phyloP scores from a whole-genome alignment of 345 rosid species.

The Syzygium jambos region DNA sequence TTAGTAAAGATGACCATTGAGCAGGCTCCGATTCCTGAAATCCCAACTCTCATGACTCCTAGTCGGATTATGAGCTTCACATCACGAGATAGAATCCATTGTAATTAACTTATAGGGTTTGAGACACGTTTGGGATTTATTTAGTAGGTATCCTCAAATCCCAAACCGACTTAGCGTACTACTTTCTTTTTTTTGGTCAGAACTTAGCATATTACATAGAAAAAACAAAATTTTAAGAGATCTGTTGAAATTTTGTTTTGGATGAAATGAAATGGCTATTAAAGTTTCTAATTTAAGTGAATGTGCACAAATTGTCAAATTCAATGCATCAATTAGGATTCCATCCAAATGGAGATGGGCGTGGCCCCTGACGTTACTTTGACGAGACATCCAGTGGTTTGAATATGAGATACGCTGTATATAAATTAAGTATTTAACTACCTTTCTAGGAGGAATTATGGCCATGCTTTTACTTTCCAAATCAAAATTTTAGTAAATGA shows the following conservation, averaged over 20 bases:
- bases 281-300: not conserved
- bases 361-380: rapidly evolving
- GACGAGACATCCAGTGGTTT: not conserved
- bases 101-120: not conserved
- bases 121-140: not conserved
- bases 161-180: not conserved
- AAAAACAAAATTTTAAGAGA: not conserved
- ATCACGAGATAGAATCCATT: not conserved
- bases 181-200: too few relatives aligned
- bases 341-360: not conserved
- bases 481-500: not conserved
- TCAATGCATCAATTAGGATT: not conserved
- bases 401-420: not conserved
- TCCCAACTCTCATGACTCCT: not conserved
- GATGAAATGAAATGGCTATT: not conserved
- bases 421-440: not conserved
- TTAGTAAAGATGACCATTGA: not conserved
- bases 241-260: not conserved
- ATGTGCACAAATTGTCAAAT: rapidly evolving
- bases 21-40: not conserved
- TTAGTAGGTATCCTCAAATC: not conserved
- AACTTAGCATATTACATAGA: not conserved
- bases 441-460: not conserved
- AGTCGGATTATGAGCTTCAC: not conserved
- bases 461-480: not conserved